A percentile compares a stretch with the other conserved stretches of the same genome.
phyloP scores from a whole-genome alignment of 139 green algal genomes.

The Coccomyxa sp. region DNA sequence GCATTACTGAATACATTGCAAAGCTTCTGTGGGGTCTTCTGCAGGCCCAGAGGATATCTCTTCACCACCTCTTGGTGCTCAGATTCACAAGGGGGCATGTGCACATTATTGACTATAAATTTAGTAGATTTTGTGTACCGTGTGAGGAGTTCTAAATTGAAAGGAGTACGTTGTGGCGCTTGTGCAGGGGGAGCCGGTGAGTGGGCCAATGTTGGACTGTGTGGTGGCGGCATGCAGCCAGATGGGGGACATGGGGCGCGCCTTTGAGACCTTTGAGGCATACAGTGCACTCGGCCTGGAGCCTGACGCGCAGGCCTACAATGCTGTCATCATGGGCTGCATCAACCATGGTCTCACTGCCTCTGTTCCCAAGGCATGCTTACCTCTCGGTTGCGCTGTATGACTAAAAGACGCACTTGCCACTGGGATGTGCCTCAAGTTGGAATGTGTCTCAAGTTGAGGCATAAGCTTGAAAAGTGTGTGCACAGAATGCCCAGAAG shows the following conservation, averaged over 20 bases:
- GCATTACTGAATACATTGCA: too few relatives aligned
- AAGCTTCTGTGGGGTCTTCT: not conserved
- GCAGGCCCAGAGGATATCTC: not conserved
- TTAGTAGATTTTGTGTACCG: too few relatives aligned
- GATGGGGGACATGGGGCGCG: slow-evolving; percentile 21
- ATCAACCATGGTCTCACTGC: not conserved
- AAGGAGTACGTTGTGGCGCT: too few relatives aligned
- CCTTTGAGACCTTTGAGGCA: slow-evolving; percentile 22
- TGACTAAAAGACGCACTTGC: not conserved
- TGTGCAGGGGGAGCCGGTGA: slow-evolving; percentile 22
- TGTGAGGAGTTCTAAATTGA: too few relatives aligned
- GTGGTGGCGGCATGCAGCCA: slow-evolving; percentile 26
- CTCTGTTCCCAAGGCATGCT: not conserved
- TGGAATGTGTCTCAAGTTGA: not conserved
- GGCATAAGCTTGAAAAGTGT: not conserved
- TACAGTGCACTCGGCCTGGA: slow-evolving; percentile 5
- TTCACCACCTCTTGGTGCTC: too few relatives aligned
- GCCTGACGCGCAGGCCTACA: slow-evolving; percentile 21
- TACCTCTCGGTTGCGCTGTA: not conserved
- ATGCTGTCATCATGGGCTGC: slow-evolving; percentile 19
- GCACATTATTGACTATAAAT: not conserved
- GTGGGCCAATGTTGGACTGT: slow-evolving; percentile 6
- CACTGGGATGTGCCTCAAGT: not conserved
- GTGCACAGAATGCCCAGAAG: not conserved
- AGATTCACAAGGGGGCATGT: not conserved